phyloP scores from a whole-genome alignment of 805 yeast species.

The Yamadazyma ubonensis region DNA sequence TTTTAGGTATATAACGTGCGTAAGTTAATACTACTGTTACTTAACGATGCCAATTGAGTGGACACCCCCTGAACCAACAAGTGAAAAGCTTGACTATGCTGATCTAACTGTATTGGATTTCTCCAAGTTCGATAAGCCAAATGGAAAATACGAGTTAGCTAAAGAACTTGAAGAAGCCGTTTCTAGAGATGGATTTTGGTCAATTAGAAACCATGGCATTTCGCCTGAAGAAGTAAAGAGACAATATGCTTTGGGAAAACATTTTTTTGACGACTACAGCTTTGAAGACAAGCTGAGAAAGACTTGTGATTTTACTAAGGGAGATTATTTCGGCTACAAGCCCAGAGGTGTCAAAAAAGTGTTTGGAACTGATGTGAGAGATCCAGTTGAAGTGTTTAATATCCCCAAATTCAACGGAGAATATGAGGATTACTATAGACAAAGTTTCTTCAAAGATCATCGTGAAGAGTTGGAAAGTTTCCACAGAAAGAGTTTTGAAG shows the following conservation, averaged over 20 bases:
- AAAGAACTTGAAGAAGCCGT: conserved; percentile 26
- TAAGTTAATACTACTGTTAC: too few relatives aligned
- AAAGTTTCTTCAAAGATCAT: conserved; percentile 20
- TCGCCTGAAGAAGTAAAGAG: conserved; percentile 24
- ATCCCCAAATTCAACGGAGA: conserved; percentile 29
- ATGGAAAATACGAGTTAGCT: conserved; percentile 27
- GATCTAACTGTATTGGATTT: conserved; percentile 28
- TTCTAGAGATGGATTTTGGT: conserved; percentile 33
- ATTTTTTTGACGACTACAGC: conserved; percentile 24
- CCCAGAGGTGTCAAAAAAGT: conserved; percentile 30
- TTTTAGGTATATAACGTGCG: too few relatives aligned
- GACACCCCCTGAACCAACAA: conserved; percentile 27
- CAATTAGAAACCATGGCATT: conserved; percentile 25
- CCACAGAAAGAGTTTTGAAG: conserved; percentile 21
- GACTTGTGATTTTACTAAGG: conserved; percentile 25
- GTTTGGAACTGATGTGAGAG: conserved; percentile 28
- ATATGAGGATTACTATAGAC: conserved; percentile 20
- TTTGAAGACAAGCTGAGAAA: conserved; percentile 26
- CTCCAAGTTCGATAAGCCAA: conserved; percentile 24
- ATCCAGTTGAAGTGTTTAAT: conserved; percentile 31
- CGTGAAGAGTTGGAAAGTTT: conserved; percentile 21
- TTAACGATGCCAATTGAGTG: conserved; percentile 16
- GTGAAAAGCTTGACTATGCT: conserved; percentile 30
- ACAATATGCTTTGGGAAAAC: conserved; percentile 27
- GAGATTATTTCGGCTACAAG: conserved; percentile 35